Evolutionary conservation across 805 yeast genomes (phyloP).

Genomic region (Yarrowia sp.): DNA sequence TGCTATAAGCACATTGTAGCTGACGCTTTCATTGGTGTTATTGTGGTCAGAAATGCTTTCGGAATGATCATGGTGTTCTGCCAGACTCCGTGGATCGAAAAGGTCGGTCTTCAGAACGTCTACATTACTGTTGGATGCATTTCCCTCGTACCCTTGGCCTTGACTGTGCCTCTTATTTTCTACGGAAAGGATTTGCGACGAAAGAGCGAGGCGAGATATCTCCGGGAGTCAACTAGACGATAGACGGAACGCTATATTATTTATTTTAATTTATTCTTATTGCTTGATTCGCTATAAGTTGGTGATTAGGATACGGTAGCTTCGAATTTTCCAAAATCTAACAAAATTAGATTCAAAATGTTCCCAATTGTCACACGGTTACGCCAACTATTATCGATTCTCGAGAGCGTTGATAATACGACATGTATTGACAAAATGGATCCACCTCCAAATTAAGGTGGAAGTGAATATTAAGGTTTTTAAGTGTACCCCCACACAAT

Average conservation of each 20-base stretch:
- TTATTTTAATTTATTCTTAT: not conserved
- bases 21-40: slow-evolving; percentile 55
- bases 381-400: too few relatives aligned
- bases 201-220: not conserved
- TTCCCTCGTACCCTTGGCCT: not conserved
- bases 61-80: not conserved
- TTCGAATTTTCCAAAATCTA: too few relatives aligned
- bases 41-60: slow-evolving; percentile 56
- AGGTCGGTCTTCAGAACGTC: slow-evolving; percentile 7
- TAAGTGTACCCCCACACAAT: too few relatives aligned
- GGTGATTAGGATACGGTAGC: too few relatives aligned
- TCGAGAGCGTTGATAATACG: too few relatives aligned
- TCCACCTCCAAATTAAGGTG: too few relatives aligned
- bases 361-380: too few relatives aligned
- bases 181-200: not conserved
- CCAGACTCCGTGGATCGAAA: not conserved
- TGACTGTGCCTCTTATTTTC: not conserved
- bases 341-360: too few relatives aligned
- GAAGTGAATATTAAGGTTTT: too few relatives aligned
- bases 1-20: slow-evolving; percentile 53
- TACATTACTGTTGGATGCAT: slow-evolving; percentile 6
- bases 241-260: not conserved
- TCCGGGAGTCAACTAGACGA: not conserved
- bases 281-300: too few relatives aligned
- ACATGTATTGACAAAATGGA: too few relatives aligned